Evolutionary conservation across 2,329 filamentous ascomycete species (phyloP), one percentile per base, ranked within the genome.

Genomic region (Aspergillus jensenii): DNA sequence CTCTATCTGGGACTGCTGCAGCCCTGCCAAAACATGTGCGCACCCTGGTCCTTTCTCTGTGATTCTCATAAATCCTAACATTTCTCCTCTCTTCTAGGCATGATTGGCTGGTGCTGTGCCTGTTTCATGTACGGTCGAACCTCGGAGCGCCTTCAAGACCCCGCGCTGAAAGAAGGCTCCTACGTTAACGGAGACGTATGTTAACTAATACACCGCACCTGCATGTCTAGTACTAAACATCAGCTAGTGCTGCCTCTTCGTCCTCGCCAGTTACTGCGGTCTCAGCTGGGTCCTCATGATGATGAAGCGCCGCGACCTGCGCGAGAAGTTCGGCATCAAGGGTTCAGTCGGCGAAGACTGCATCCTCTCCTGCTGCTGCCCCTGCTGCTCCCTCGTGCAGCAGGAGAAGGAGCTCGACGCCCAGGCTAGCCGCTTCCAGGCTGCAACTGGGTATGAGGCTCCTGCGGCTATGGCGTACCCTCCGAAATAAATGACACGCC

Each of bases 361-460:
- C 72, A 81, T 79, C 63, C 68, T 73, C n/a, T 72, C 79, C 14
- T 84, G 74, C 69, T 86, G 79, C 74, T 87, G 84, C 68, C 68
- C 75, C 37, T 85, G 82, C 77, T 87, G 84, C 65, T 76, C 78
- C 6, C 70, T 85, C 57, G 77, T 85, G 61, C 84, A 87, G 74
- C 78, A 85, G 56, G 82, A 86, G 66, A 83, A 84, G 63, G 84
- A 87, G 66, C 78, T 67, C 12, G 63, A 67, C 17, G 56, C 48
- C 7, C 63, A 68, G 55, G 59, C 60, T 4, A 57, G 58, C 4
- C 51, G 43, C 6, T 19, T 55, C 23, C 56, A 63, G 27, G 53
- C 56, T 5, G 45, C 21, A 8, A 15, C 12, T 12, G 56, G 65
- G 17, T 72, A 72, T 56, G 65, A 71, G 58, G 55, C 67, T 9